Evolutionary conservation across 148 eudicot species (phyloP).

Genomic region (Fagopyrum esculentum): DNA sequence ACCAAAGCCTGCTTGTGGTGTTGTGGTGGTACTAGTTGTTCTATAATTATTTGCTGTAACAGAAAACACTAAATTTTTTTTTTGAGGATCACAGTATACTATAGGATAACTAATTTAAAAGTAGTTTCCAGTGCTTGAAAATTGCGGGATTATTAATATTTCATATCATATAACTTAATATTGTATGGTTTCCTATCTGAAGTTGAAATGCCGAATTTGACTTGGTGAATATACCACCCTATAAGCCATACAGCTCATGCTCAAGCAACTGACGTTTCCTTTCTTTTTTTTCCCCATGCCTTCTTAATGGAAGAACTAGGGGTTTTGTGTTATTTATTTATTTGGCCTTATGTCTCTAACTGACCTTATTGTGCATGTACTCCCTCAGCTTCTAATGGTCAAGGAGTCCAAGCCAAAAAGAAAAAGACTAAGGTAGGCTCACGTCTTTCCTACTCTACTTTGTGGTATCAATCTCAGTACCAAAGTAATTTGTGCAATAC

Average conservation of each 20-base stretch:
- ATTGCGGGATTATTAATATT: neutral
- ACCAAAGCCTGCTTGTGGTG: neutral
- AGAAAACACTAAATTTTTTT: neutral
- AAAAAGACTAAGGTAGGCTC: conserved; percentile 59
- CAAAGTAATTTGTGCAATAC: conserved; percentile 15
- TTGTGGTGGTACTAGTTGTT: neutral
- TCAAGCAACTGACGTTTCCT: neutral
- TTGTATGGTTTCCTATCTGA: neutral
- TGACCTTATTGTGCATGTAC: neutral
- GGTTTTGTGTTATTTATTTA: neutral
- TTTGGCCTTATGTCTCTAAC: conserved; percentile 1
- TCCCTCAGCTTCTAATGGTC: conserved; percentile 65
- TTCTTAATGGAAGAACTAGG: neutral
- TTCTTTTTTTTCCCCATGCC: neutral
- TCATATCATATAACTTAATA: neutral
- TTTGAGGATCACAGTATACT: neutral
- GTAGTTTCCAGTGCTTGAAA: neutral
- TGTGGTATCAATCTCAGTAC: neutral
- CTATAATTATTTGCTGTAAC: neutral
- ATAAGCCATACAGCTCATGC: neutral
- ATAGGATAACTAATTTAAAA: neutral
- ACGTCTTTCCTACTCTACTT: conserved; percentile 1
- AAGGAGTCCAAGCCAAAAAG: conserved; percentile 60
- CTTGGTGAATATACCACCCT: neutral
- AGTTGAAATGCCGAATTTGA: neutral